These are phyloP conservation scores for Takashimella tepidaria DNA, from an alignment of 1,284 basidiomycete genomes.

Conservation along the genomic window DNA sequence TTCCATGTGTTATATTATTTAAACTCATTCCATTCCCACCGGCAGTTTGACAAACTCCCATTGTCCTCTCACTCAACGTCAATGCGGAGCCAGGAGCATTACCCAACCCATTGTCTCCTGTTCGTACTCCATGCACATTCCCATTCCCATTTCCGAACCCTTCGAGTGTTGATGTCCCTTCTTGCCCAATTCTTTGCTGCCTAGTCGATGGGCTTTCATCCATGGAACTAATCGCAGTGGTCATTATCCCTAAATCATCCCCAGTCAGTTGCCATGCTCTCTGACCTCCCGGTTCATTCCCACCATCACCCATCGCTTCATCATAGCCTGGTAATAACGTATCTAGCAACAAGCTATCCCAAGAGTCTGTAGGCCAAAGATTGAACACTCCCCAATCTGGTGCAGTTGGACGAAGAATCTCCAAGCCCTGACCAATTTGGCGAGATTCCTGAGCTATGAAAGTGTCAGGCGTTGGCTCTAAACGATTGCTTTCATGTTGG, in stretches of 20 bases:
- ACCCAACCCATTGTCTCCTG: too few species aligned
- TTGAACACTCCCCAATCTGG: conserved; percentile 11
- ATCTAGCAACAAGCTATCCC: conserved; percentile 21
- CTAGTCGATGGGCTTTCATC: too few species aligned
- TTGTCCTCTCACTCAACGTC: too few species aligned
- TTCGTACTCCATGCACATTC: not conserved
- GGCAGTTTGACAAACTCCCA: too few species aligned
- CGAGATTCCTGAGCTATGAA: not conserved
- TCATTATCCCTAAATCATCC: not conserved
- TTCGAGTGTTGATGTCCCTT: too few species aligned
- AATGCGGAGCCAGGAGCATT: too few species aligned
- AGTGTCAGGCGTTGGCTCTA: not conserved
- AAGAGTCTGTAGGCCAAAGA: conserved; percentile 16
- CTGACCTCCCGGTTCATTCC: not conserved
- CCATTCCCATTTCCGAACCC: not conserved
- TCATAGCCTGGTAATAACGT: conserved; percentile 4
- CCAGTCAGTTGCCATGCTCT: not conserved
- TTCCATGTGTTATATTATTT: not conserved
- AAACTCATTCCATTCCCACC: not conserved
- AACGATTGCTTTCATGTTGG: too few species aligned
- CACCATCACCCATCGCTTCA: not conserved
- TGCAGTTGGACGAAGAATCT: not conserved
- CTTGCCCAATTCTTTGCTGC: too few species aligned
- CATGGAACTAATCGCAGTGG: too few species aligned
- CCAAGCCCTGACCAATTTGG: not conserved